These are phyloP conservation scores for Parachlorella kessleri DNA, from an alignment of 139 green algal species.

Conservation along the genomic window DNA sequence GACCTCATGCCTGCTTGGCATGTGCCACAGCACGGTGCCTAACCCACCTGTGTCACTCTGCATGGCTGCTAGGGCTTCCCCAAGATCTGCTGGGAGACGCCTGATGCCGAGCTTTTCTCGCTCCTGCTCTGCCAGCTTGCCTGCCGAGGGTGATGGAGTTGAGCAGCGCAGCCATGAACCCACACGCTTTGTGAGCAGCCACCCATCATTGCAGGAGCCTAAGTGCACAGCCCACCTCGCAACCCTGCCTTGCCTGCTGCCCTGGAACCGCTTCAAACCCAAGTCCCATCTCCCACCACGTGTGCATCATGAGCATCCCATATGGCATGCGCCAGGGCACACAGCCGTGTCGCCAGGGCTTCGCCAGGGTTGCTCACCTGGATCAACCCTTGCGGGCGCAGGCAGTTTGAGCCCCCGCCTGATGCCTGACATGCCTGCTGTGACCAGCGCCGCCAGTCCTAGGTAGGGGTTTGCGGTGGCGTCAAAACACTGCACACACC, in stretches of 20 bases:
- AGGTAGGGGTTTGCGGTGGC: slow-evolving; percentile 65
- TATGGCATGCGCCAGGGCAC: background rate
- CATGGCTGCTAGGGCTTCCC: slow-evolving; percentile 7
- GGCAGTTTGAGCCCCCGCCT: slow-evolving; percentile 4
- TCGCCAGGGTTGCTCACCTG: background rate
- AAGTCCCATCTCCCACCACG: background rate
- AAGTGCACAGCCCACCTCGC: background rate
- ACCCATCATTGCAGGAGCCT: too few species aligned
- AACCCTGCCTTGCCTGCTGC: background rate
- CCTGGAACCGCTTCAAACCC: background rate
- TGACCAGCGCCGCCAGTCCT: slow-evolving; percentile 47
- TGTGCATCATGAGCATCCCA: background rate
- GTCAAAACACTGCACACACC: slow-evolving; percentile 43
- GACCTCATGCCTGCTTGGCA: too few species aligned
- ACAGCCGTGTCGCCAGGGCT: background rate
- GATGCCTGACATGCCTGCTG: slow-evolving; percentile 55
- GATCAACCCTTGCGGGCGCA: slow-evolving; percentile 24
- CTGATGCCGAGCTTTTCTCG: background rate
- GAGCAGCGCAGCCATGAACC: too few species aligned
- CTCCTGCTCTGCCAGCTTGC: background rate
- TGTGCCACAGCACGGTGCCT: too few species aligned
- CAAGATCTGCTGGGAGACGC: background rate
- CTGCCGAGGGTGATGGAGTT: too few species aligned
- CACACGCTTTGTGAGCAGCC: too few species aligned
- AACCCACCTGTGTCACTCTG: background rate